Percentiles rank a stretch among this genome's conserved stretches.
These are phyloP conservation scores for Populus ilicifolia DNA, from an alignment of 345 rosid species.

Conservation along the genomic window DNA sequence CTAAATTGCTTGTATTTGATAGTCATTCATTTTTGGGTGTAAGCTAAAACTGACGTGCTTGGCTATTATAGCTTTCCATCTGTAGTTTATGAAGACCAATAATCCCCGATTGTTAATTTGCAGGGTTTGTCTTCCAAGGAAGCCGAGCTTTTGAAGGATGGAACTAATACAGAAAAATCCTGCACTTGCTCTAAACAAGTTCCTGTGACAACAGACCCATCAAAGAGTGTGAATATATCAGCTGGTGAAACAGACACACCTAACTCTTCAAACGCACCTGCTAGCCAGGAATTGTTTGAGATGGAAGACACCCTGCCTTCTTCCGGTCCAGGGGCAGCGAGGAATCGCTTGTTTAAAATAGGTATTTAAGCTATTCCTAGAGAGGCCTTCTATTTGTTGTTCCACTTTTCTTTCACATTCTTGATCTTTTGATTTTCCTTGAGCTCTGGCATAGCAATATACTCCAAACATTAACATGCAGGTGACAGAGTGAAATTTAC, in stretches of 20 bases:
- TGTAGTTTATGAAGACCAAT: constrained; percentile 1
- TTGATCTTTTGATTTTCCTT: constrained; percentile 1
- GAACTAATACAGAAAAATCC: constrained; percentile 49
- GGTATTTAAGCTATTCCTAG: constrained; percentile 39
- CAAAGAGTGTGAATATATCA: constrained; percentile 41
- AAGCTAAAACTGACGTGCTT: constrained; percentile 33
- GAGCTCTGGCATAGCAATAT: constrained; percentile 14
- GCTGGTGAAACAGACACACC: constrained; percentile 52
- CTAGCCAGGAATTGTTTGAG: constrained; percentile 58
- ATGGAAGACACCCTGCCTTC: constrained; percentile 49
- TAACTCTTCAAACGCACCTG: constrained; percentile 47
- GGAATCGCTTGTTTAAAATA: constrained; percentile 52
- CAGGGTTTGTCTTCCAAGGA: constrained; percentile 84
- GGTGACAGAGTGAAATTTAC: constrained; percentile 74
- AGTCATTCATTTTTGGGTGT: constrained; percentile 75
- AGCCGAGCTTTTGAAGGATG: constrained; percentile 69
- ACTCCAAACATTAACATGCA: constrained; percentile 26
- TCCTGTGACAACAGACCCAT: constrained; percentile 37
- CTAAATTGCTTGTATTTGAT: constrained; percentile 84
- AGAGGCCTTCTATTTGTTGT: background rate
- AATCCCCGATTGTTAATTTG: constrained; percentile 22
- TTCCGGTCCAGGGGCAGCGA: constrained; percentile 46
- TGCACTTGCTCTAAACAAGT: constrained; percentile 45
- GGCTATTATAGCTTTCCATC: constrained; percentile 6
- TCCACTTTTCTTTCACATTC: background rate